These are phyloP conservation scores for Dioscorea alata DNA, from an alignment of 106 monocot species.

Conservation along the genomic window DNA sequence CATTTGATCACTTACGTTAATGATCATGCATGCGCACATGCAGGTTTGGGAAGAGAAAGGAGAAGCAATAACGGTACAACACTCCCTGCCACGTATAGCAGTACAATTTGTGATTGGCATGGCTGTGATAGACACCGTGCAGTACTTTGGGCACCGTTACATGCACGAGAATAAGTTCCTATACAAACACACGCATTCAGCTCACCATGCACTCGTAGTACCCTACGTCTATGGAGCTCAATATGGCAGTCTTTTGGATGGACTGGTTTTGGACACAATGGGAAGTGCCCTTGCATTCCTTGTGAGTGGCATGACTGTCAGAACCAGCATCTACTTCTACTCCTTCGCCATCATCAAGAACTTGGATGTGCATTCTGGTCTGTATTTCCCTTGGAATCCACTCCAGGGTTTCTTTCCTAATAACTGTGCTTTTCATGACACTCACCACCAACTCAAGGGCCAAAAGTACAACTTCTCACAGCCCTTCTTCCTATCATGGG, in stretches of 20 bases:
- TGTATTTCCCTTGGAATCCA: constrained; percentile 5
- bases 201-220: background rate
- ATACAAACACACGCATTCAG: background rate
- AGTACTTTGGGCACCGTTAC: background rate
- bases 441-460: constrained; percentile 3
- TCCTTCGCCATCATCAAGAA: background rate
- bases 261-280: background rate
- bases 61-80: no score
- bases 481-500: constrained; percentile 19
- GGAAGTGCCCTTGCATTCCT: background rate
- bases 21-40: no score
- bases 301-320: background rate
- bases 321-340: background rate
- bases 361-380: background rate
- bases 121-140: background rate
- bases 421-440: no score
- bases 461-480: constrained; percentile 12
- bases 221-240: background rate
- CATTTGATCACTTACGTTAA: no score
- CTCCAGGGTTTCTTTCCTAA: no score
- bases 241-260: background rate
- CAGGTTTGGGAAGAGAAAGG: no score
- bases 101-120: no score
- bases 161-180: background rate
- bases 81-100: no score